These are phyloP conservation scores for Paralagenidium karlingii DNA, from an alignment of 352 stramenopile genomes.

Conservation along the genomic window DNA sequence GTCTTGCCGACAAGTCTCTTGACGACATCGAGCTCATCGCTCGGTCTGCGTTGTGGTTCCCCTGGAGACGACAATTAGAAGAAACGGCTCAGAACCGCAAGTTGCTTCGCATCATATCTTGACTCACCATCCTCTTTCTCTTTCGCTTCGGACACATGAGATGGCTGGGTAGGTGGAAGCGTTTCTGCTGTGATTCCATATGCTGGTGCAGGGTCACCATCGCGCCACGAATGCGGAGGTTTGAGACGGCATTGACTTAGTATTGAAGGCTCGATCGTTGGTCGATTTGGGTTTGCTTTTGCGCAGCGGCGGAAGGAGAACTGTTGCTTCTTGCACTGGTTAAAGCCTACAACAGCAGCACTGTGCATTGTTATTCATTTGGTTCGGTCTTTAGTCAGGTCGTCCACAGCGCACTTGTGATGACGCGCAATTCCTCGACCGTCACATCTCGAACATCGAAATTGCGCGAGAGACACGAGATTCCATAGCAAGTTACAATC, in stretches of 20 bases:
- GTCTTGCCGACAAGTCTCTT: constrained; percentile 36
- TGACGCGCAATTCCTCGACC: constrained; percentile 32
- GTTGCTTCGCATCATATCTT: too few species aligned
- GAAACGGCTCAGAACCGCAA: too few species aligned
- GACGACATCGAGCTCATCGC: constrained; percentile 56
- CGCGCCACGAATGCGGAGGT: constrained; percentile 50
- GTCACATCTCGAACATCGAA: constrained; percentile 51
- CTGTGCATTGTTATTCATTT: neutral
- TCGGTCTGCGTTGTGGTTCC: too few species aligned
- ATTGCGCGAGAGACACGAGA: constrained; percentile 48
- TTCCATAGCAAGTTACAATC: constrained; percentile 56
- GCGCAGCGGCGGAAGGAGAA: constrained; percentile 45
- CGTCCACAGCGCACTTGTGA: constrained; percentile 25
- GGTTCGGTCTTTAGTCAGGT: too few species aligned
- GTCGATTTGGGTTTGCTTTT: neutral
- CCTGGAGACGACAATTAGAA: too few species aligned
- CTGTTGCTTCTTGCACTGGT: constrained; percentile 27
- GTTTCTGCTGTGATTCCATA: neutral
- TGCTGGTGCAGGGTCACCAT: constrained; percentile 25
- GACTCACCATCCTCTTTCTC: too few species aligned
- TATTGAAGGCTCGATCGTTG: neutral
- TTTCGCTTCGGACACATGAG: too few species aligned
- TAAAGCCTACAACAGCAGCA: constrained; percentile 17
- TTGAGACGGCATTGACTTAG: constrained; percentile 13
- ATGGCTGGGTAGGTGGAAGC: neutral